Conservation (phyloP, 2,329 filamentous ascomycete genomes). For the Exophiala mesophila region DNA sequence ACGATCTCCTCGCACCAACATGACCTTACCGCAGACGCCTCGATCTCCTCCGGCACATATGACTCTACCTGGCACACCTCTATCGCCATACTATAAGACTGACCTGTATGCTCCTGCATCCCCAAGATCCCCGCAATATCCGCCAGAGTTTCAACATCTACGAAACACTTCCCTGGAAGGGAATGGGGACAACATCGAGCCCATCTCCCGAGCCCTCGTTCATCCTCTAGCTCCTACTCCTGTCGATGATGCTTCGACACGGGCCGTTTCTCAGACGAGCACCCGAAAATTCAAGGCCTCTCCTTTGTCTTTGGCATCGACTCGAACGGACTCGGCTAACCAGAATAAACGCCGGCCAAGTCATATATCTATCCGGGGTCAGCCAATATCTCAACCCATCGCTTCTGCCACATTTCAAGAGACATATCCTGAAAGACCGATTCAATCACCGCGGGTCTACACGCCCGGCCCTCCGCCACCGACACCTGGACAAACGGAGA, state of each 20-base stretch:
- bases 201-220: constrained; percentile 9
- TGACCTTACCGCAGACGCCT: constrained; percentile 28
- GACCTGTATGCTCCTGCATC: constrained; percentile 7
- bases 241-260: constrained; percentile 8
- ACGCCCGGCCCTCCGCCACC: constrained; percentile 53
- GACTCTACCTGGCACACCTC: constrained; percentile 10
- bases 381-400: constrained; percentile 55
- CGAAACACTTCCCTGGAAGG: constrained; percentile 16
- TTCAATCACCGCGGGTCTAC: constrained; percentile 54
- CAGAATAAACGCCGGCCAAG: constrained; percentile 42
- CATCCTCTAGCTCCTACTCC: constrained; percentile 20
- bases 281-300: constrained; percentile 38
- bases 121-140: constrained; percentile 19
- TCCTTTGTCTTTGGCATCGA: constrained; percentile 39
- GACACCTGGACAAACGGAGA: constrained; percentile 36
- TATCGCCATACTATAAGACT: constrained; percentile 15
- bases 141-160: constrained; percentile 32
- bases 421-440: constrained; percentile 48
- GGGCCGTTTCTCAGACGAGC: constrained; percentile 26
- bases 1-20: constrained; percentile 12
- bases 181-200: constrained; percentile 1
- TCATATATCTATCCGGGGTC: constrained; percentile 45
- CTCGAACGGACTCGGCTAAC: constrained; percentile 35
- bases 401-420: constrained; percentile 42
- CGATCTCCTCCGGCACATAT: constrained; percentile 18